Conservation (phyloP, 2,329 filamentous ascomycete genomes). For the Diplodia scrobiculata region DNA sequence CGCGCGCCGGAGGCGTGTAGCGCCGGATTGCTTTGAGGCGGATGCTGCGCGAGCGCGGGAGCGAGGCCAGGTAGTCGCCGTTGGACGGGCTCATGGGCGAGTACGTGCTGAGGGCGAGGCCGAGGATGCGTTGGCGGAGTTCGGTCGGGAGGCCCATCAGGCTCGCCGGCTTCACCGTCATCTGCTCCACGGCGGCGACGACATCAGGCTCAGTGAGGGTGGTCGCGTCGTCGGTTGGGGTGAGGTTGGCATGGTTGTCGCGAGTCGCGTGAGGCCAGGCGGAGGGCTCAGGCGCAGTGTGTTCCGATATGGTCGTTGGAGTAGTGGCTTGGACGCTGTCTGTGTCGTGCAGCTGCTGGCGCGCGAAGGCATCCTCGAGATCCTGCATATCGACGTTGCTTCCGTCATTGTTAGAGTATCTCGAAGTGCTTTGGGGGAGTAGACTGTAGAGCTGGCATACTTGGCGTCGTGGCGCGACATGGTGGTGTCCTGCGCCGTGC, state of each 20-base stretch:
- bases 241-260: not conserved
- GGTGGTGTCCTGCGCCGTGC: no score
- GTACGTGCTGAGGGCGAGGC: not conserved
- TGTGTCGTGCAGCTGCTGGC: no score
- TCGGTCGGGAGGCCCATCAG: not conserved
- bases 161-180: not conserved
- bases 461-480: no score
- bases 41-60: not conserved
- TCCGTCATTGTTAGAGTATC: no score
- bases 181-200: not conserved
- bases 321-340: no score
- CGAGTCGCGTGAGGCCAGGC: not conserved
- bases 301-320: no score
- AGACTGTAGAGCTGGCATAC: no score
- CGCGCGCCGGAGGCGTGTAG: not conserved
- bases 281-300: not conserved
- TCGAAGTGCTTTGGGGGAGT: no score
- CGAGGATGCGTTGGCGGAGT: not conserved
- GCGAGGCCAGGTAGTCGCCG: not conserved
- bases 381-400: no score
- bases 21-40: not conserved
- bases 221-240: no score
- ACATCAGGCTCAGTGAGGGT: not conserved
- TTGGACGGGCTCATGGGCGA: not conserved
- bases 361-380: no score